These are phyloP conservation scores for Fusarium ambrosium DNA, from an alignment of 2,329 filamentous ascomycete species.

Conservation along the genomic window DNA sequence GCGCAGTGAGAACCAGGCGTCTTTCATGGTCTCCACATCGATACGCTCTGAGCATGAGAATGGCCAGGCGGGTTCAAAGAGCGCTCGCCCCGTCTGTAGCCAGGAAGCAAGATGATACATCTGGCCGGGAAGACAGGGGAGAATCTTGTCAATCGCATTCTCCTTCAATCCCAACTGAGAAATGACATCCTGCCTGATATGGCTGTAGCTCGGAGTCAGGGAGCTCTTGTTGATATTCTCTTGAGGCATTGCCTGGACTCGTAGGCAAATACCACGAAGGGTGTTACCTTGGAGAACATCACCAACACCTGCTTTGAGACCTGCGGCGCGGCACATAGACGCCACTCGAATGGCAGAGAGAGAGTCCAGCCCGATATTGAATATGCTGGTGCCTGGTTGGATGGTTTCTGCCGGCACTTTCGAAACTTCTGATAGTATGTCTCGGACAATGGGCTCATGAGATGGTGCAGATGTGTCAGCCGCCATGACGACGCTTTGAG, in stretches of 20 bases:
- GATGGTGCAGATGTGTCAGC: not conserved
- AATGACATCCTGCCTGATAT: not conserved
- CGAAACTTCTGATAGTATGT: not conserved
- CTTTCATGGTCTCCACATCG: not conserved
- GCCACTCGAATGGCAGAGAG: not conserved
- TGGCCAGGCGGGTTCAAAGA: conserved; percentile 2
- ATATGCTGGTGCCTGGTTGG: not conserved
- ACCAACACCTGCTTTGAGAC: conserved; percentile 2
- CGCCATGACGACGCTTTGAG: not conserved
- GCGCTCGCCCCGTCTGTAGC: conserved; percentile 1
- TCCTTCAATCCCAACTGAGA: not conserved
- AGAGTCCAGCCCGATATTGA: not conserved
- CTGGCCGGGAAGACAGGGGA: not conserved
- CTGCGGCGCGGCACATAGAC: conserved; percentile 1
- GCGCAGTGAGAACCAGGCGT: not conserved
- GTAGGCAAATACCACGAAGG: conserved; percentile 7
- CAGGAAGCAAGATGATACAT: conserved; percentile 6
- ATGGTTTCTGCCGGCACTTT: not conserved
- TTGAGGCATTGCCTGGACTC: not conserved
- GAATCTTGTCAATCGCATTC: conserved; percentile 1
- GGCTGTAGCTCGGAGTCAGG: not conserved
- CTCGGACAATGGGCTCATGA: not conserved
- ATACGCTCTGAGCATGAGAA: conserved; percentile 1
- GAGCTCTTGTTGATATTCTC: not conserved
- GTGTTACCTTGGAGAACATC: conserved; percentile 1